Evolutionary conservation across 225 moss, liverwort and hornwort species (phyloP), one percentile per base, ranked within the genome.

Genomic region (Takakia lepidozioides): DNA sequence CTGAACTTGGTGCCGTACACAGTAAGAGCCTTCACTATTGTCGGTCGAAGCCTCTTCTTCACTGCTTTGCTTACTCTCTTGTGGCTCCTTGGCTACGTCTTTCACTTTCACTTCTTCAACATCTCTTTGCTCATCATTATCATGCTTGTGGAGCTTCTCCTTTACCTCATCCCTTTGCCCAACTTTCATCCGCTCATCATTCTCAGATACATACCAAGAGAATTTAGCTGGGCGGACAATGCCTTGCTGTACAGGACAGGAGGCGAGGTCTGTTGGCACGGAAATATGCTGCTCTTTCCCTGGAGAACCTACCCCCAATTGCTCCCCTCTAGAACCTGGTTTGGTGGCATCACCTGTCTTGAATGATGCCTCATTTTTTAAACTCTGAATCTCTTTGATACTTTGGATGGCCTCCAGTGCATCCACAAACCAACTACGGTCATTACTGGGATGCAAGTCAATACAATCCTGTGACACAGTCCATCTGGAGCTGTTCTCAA

Each of bases 341-440:
- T n/a, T n/a, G n/a, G n/a, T n/a, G n/a, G n/a, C n/a, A n/a, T n/a
- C n/a, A n/a, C n/a, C n/a, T n/a, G n/a, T n/a, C n/a, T n/a, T n/a
- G n/a, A n/a, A n/a, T n/a, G n/a, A n/a, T n/a, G n/a, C 8, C 32
- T 32, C 32, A 41, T 74, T 73, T 44, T 69, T 79, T 1, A 66
- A 69, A 41, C 69, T 56, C 3, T 66, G 70, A 2, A 74, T 50
- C 3, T 70, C 73, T 27, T 60, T 74, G 19, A 79, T 79, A 48
- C 73, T 79, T 48, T 57, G 62, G 16, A 79, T 73, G 17, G 78
- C 73, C 36, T 79, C 78, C 8, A 70, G 66, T 21, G 73, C 78
- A 43, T 74, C 78, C 7, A 69, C 61, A 40, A 65, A 73, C 78
- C 78, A 73, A 30, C 59, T 73, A 24, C 65, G 70, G 30, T 72